Base-by-base conservation (phyloP, 441 rosid species). In the Lepidium campestre region DNA sequence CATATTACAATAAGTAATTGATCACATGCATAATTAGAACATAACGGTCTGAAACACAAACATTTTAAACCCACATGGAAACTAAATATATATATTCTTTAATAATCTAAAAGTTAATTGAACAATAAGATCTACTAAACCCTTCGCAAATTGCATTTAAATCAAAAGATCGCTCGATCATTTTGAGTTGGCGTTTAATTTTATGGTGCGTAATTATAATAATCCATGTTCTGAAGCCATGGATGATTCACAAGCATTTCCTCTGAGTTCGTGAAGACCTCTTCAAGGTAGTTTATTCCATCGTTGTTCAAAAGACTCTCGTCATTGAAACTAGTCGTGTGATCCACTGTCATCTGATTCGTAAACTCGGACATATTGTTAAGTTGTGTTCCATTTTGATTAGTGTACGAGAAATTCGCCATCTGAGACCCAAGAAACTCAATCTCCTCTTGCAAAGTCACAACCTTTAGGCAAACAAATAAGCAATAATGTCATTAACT, bases 391-490 rank as follows among this genome's bases (percentile, higher is more conserved):
- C 45, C 47, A 64, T 19, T 46, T 63, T 73, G 70, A 52, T 37
- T 29, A 53, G 79, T 19, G 81, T 64, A 70, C 44, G 75, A 57
- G 45, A 77, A 65, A 52, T 77, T 79, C 22, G 78, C 78, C 84
- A 93, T 84, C 23, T 87, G 96, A 59, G 72, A 78, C 27, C 78
- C 87, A 0, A 93, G 84, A 62, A 79, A 23, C 65, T 87, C 91
- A 3, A 88, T 82, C 78, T 93, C 94, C 65, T 77, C 93, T 69
- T 93, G 93, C 73, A 93, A 81, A 61, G 73, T 71, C 22, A 78
- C 83, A 10, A 93, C 89, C 98, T 91, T 90, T 70, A 78, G 59
- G 36, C 37, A 22, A 54, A n/a, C n/a, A n/a, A 57, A 23, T 44
- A 50, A 25, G 7, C 29, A 25, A 25, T n/a, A n/a, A 25, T 25